Evolutionary conservation across 2,329 filamentous ascomycete species (phyloP).

Genomic region (Beauveria asiatica): DNA sequence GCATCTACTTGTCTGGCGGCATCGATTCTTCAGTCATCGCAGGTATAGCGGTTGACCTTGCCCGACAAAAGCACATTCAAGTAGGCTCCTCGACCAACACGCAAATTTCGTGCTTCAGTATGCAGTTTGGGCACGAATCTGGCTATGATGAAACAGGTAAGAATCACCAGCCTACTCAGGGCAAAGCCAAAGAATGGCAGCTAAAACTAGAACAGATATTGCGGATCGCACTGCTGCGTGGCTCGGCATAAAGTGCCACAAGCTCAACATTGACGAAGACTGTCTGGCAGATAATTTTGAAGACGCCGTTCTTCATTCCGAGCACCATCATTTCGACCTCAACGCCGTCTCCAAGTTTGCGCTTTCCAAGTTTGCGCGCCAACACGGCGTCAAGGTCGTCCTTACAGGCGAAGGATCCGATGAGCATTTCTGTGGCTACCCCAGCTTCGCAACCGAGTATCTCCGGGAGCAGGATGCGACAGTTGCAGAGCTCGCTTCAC

Average conservation of each 20-base stretch:
- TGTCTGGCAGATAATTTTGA: constrained; percentile 22
- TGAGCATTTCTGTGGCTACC: constrained; percentile 47
- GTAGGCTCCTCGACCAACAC: background rate
- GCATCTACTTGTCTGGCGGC: constrained; percentile 48
- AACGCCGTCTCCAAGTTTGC: constrained; percentile 43
- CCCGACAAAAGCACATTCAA: constrained; percentile 34
- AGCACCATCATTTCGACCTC: constrained; percentile 34
- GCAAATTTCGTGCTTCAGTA: background rate
- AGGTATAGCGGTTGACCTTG: constrained; percentile 45
- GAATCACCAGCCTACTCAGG: background rate
- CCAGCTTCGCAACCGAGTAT: constrained; percentile 35
- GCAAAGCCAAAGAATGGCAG: background rate
- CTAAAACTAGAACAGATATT: constrained; percentile 15
- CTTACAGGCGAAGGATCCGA: constrained; percentile 45
- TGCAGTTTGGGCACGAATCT: background rate
- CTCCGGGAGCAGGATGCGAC: constrained; percentile 37
- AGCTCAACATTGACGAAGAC: constrained; percentile 21
- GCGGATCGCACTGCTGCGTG: constrained; percentile 25
- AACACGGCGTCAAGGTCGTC: constrained; percentile 43
- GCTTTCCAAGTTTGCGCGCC: constrained; percentile 36
- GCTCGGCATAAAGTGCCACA: constrained; percentile 23
- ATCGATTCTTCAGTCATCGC: constrained; percentile 50
- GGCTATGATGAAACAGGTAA: constrained; percentile 1
- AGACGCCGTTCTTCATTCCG: constrained; percentile 22
- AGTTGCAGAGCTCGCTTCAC: constrained; percentile 21